These are phyloP conservation scores for Udeniomyces megalosporus DNA, from an alignment of 768 basidiomycete genomes.

Conservation along the genomic window DNA sequence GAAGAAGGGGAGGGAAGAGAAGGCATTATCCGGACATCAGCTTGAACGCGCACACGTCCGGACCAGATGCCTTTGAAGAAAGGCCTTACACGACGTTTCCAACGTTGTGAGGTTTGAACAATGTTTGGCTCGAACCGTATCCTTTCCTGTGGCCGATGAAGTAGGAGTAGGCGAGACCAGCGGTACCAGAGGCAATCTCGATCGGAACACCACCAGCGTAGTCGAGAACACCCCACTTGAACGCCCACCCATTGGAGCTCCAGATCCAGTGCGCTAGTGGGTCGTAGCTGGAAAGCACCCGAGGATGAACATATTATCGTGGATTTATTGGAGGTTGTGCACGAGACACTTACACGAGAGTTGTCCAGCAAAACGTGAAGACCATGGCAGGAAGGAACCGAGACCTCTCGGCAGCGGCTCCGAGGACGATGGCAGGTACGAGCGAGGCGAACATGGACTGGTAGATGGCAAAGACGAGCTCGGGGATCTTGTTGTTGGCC, in stretches of 20 bases:
- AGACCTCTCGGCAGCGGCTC: constrained; percentile 79
- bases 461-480: constrained; percentile 26
- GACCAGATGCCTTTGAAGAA: no score
- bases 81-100: no score
- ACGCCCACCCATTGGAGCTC: constrained; percentile 66
- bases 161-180: constrained; percentile 75
- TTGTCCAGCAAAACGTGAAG: constrained; percentile 71
- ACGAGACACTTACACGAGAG: neutral
- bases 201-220: constrained; percentile 95
- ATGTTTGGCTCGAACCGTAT: constrained; percentile 73
- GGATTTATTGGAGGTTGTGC: constrained; percentile 21
- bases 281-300: constrained; percentile 56
- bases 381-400: constrained; percentile 71
- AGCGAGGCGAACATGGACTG: constrained; percentile 38
- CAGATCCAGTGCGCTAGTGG: constrained; percentile 95
- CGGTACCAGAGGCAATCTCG: constrained; percentile 84
- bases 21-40: no score
- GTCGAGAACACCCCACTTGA: constrained; percentile 54
- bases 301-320: constrained; percentile 32
- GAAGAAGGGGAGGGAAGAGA: no score
- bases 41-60: no score
- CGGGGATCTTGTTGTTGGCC: constrained; percentile 29
- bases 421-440: constrained; percentile 56
- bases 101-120: constrained; percentile 89
- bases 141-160: constrained; percentile 83